Evolutionary conservation across 2,329 filamentous ascomycete species (phyloP).

Genomic region (Rosellinia necatrix): DNA sequence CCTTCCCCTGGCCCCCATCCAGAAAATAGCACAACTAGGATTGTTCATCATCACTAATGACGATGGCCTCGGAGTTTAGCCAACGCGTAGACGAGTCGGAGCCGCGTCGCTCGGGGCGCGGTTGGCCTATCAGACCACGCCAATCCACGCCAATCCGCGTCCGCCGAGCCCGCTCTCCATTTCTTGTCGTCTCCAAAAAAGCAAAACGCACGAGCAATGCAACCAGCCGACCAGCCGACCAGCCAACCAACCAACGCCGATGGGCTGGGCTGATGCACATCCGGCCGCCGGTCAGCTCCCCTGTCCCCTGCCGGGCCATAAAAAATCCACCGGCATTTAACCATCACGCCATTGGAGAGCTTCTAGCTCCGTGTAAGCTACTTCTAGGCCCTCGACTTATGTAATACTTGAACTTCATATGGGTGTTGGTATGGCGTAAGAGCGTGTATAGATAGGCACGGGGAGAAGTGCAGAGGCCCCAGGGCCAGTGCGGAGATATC

Average conservation of each 20-base stretch:
- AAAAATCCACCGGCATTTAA: slow-evolving; percentile 12
- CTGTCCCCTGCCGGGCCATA: slow-evolving; percentile 3
- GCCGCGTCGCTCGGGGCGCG: slow-evolving; percentile 17
- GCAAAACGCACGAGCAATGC: no score
- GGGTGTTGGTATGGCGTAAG: not conserved
- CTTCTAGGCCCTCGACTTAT: slow-evolving; percentile 1
- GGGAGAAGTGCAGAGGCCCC: not conserved
- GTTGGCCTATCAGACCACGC: slow-evolving; percentile 3
- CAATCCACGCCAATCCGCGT: not conserved
- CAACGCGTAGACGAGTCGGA: slow-evolving; percentile 12
- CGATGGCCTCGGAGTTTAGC: slow-evolving; percentile 20
- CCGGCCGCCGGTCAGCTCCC: slow-evolving; percentile 10
- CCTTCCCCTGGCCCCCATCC: no score
- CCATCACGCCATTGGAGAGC: not conserved
- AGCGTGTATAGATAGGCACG: not conserved
- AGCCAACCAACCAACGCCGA: no score
- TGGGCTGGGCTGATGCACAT: slow-evolving; percentile 11
- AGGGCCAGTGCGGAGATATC: no score
- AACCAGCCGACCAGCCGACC: no score
- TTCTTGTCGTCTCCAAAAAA: slow-evolving; percentile 20
- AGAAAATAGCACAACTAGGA: not conserved
- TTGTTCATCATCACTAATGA: slow-evolving; percentile 25
- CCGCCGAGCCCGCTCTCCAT: not conserved
- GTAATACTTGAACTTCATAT: not conserved
- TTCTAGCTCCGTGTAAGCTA: no score